These are phyloP conservation scores for Allium fistulosum DNA, from an alignment of 106 monocot species.

Conservation along the genomic window DNA sequence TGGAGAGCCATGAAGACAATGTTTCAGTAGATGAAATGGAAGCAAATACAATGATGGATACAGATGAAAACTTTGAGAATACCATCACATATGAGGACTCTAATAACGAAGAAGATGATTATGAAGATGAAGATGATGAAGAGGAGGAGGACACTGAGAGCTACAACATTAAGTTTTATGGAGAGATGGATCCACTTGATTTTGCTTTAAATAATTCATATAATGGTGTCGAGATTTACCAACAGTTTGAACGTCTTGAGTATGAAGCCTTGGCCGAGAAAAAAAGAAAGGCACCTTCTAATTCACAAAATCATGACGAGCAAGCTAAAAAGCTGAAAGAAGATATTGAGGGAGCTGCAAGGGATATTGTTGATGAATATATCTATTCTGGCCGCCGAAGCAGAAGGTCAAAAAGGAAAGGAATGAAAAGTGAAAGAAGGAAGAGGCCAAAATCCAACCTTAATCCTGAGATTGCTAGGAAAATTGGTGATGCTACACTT, in stretches of 20 bases:
- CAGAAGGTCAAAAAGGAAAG: conserved; percentile 45
- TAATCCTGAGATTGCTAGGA: conserved; percentile 60
- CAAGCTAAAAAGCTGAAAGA: conserved; percentile 35
- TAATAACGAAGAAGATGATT: conserved; percentile 11
- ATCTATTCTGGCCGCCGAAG: conserved; percentile 54
- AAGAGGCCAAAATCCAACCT: conserved; percentile 63
- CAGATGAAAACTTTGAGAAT: background rate
- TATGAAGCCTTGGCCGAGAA: conserved; percentile 64
- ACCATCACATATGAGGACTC: background rate
- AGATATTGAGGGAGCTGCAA: conserved; percentile 57
- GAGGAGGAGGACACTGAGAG: conserved; percentile 36
- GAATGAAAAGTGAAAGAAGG: conserved; percentile 72
- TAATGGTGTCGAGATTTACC: conserved; percentile 34
- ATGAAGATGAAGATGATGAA: conserved; percentile 21
- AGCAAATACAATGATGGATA: background rate
- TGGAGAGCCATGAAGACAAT: background rate
- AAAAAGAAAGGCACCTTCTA: conserved; percentile 56
- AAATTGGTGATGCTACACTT: conserved; percentile 86
- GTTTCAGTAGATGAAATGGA: background rate
- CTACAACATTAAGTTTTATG: conserved; percentile 34
- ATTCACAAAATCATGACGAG: conserved; percentile 13
- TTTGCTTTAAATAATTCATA: conserved; percentile 23
- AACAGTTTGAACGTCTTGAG: conserved; percentile 50
- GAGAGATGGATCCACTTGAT: conserved; percentile 38
- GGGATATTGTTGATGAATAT: conserved; percentile 75